Percentiles rank a stretch among this genome's conserved stretches.
These are phyloP conservation scores for Saururus chinensis DNA, from an alignment of 164 flowering plant species.

Conservation along the genomic window DNA sequence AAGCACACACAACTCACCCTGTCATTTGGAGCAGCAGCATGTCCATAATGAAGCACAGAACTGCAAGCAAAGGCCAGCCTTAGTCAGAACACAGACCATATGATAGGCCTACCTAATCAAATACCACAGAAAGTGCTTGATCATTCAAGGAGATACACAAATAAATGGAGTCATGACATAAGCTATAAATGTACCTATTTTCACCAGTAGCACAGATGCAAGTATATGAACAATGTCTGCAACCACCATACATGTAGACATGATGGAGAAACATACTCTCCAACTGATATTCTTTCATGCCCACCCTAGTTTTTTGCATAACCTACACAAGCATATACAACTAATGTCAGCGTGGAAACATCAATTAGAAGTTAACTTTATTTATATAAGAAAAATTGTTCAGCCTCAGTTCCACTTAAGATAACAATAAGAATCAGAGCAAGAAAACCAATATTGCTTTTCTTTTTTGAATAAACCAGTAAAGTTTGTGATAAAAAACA, in stretches of 20 bases:
- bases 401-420: no score
- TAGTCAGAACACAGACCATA: background rate
- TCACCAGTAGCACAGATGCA: slow-evolving; percentile 95
- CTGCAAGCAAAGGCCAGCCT: slow-evolving; percentile 23
- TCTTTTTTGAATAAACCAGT: no score
- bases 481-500: no score
- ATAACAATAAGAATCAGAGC: no score
- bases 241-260: slow-evolving; percentile 88
- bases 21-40: slow-evolving; percentile 97
- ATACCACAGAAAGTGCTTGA: background rate
- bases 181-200: slow-evolving; percentile 41
- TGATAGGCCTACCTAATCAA: background rate
- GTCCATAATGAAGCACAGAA: slow-evolving; percentile 92
- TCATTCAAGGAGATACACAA: background rate
- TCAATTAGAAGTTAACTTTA: no score
- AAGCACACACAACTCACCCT: slow-evolving; percentile 29
- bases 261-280: slow-evolving; percentile 92
- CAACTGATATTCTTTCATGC: slow-evolving; percentile 87
- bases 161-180: background rate
- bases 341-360: background rate
- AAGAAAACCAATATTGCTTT: no score
- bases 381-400: no score
- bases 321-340: slow-evolving; percentile 35
- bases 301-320: slow-evolving; percentile 56
- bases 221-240: slow-evolving; percentile 90